Conservation (phyloP, 495 filamentous ascomycete species). For the Penicillium angulare region DNA sequence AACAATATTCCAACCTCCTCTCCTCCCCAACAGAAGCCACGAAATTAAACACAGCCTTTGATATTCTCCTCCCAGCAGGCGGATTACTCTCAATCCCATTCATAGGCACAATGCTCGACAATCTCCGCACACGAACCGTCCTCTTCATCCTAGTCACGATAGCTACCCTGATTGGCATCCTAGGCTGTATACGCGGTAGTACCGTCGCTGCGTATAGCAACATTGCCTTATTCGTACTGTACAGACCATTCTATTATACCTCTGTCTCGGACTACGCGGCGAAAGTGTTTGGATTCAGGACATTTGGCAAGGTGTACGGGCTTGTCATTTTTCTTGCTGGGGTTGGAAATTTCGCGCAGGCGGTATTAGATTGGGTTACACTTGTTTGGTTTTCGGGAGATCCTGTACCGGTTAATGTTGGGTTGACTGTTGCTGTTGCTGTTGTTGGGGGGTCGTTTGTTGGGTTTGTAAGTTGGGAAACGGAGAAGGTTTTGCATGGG, state of each 20-base stretch:
- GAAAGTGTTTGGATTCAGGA: conserved; percentile 95
- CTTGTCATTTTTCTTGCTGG: conserved; percentile 87
- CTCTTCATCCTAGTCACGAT: conserved; percentile 68
- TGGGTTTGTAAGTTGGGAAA: conserved; percentile 53
- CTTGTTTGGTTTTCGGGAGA: conserved; percentile 68
- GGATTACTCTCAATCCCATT: conserved; percentile 85
- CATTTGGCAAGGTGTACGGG: conserved; percentile 96
- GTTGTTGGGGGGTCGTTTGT: conserved; percentile 59
- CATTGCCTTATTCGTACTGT: conserved; percentile 70
- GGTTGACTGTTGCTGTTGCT: conserved; percentile 59
- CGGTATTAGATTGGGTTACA: conserved; percentile 76
- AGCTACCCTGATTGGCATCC: conserved; percentile 74
- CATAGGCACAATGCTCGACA: conserved; percentile 81
- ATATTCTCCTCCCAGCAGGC: conserved; percentile 82
- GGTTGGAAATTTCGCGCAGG: conserved; percentile 83
- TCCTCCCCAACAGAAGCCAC: conserved; percentile 50
- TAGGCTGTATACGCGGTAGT: conserved; percentile 70
- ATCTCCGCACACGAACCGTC: conserved; percentile 68
- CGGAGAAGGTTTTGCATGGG: background rate
- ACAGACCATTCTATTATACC: conserved; percentile 55
- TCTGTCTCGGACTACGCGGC: conserved; percentile 75
- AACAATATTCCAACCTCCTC: conserved; percentile 84
- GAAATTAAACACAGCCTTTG: conserved; percentile 80
- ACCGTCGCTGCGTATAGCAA: conserved; percentile 73
- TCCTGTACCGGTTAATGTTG: conserved; percentile 76